Evolutionary conservation across 2,329 filamentous ascomycete genomes (phyloP).

Genomic region (Nigrograna mackinnonii): DNA sequence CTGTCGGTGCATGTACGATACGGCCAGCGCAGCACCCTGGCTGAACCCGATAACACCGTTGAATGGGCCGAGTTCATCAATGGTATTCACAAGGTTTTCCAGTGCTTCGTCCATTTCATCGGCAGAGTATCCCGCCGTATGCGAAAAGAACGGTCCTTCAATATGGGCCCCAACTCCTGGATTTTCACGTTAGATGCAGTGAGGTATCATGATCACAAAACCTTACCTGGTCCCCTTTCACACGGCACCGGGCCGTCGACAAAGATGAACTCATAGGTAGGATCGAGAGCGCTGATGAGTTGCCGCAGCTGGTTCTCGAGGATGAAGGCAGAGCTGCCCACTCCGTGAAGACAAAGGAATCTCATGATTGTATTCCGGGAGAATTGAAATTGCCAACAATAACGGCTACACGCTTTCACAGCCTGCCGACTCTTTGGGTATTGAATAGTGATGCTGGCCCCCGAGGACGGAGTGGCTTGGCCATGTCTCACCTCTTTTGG

Average conservation of each 20-base stretch:
- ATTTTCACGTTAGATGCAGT: neutral
- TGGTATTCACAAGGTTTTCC: conserved; percentile 1
- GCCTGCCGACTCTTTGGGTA: neutral
- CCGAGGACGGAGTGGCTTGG: neutral
- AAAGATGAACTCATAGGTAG: conserved; percentile 5
- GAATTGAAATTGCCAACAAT: neutral
- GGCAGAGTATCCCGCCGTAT: conserved; percentile 3
- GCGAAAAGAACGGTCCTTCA: conserved; percentile 5
- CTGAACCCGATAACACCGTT: neutral
- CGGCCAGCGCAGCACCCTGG: neutral
- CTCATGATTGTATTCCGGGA: conserved; percentile 3
- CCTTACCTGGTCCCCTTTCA: conserved; percentile 1
- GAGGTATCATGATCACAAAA: neutral
- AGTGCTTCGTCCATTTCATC: conserved; percentile 1
- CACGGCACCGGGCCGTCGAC: conserved; percentile 2
- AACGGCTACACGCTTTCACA: neutral
- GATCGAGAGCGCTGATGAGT: conserved; percentile 3
- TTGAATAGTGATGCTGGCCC: neutral
- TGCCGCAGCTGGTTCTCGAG: conserved; percentile 5
- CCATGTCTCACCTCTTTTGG: neutral
- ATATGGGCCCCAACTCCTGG: conserved; percentile 2
- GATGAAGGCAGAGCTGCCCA: conserved; percentile 4
- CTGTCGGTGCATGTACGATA: conserved; percentile 5
- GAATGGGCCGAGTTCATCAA: conserved; percentile 2
- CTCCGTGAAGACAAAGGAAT: conserved; percentile 6